phyloP scores from a whole-genome alignment of 805 yeast genomes.

The Schwanniomyces polymorphus region DNA sequence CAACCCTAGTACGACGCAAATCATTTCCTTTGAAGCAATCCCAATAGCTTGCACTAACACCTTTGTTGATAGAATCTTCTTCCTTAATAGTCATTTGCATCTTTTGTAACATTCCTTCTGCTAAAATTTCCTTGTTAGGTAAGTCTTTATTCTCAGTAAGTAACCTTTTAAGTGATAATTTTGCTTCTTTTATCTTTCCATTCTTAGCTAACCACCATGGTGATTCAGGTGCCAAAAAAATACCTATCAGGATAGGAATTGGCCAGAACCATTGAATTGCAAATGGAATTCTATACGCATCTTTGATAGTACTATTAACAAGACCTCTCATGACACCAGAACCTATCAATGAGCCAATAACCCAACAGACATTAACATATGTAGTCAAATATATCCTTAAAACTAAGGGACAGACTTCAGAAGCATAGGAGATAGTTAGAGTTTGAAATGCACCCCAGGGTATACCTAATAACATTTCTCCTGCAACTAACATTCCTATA shows the following conservation, averaged over 20 bases:
- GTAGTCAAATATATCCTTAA: constrained; percentile 41
- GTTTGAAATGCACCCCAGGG: constrained; percentile 47
- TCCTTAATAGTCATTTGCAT: constrained; percentile 2
- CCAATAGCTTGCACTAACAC: constrained; percentile 17
- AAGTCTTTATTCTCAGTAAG: not conserved
- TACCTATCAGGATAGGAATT: constrained; percentile 31
- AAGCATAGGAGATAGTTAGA: constrained; percentile 38
- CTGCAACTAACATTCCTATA: constrained; percentile 37
- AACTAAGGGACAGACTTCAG: constrained; percentile 46
- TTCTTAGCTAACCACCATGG: constrained; percentile 47
- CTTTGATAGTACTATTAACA: constrained; percentile 22
- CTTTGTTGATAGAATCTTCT: constrained; percentile 5
- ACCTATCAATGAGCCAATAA: constrained; percentile 40
- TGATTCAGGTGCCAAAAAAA: constrained; percentile 44
- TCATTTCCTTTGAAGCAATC: constrained; percentile 48
- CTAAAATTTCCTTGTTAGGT: not conserved
- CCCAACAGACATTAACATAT: constrained; percentile 38
- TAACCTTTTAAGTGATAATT: constrained; percentile 23
- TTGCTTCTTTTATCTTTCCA: constrained; percentile 33
- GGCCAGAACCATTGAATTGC: constrained; percentile 44
- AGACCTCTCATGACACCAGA: constrained; percentile 42
- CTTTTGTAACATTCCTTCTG: constrained; percentile 1
- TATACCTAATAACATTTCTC: constrained; percentile 44
- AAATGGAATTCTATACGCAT: constrained; percentile 41
- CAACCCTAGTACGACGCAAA: constrained; percentile 46